Conservation (phyloP, 1,139 yeast genomes). For the Torulaspora pretoriensis region DNA sequence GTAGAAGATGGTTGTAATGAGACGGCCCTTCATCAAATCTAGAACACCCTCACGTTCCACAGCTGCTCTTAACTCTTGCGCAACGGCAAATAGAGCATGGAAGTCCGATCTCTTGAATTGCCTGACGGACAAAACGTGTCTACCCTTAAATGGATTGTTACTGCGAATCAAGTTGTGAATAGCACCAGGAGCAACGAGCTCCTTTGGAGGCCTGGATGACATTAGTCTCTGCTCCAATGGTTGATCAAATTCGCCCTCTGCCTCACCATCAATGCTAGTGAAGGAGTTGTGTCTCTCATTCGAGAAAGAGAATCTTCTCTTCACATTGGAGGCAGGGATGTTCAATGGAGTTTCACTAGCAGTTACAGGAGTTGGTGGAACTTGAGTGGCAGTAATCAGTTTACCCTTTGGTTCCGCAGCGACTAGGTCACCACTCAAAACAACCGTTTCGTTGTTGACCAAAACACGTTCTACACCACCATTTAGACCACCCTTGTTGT, state of each 20-base stretch:
- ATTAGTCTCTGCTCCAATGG: slow-evolving; percentile 47
- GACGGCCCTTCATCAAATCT: slow-evolving; percentile 84
- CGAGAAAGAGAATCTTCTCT: slow-evolving; percentile 42
- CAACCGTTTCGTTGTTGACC: slow-evolving; percentile 71
- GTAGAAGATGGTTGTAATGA: slow-evolving; percentile 91
- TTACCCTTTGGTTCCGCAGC: slow-evolving; percentile 55
- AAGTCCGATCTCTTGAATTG: slow-evolving; percentile 83
- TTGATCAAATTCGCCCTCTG: slow-evolving; percentile 56
- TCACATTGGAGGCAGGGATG: slow-evolving; percentile 30
- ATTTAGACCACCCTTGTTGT: slow-evolving; percentile 47
- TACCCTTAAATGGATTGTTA: slow-evolving; percentile 84
- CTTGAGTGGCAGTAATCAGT: slow-evolving; percentile 42
- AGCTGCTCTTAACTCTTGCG: slow-evolving; percentile 95
- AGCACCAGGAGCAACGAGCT: slow-evolving; percentile 74
- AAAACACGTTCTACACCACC: slow-evolving; percentile 90
- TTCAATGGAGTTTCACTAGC: slow-evolving; percentile 24
- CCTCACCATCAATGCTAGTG: slow-evolving; percentile 40
- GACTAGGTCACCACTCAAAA: slow-evolving; percentile 74
- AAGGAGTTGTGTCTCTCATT: slow-evolving; percentile 48
- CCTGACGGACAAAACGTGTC: slow-evolving; percentile 81
- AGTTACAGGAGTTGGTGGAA: slow-evolving; percentile 27
- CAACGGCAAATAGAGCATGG: slow-evolving; percentile 90
- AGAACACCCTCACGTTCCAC: slow-evolving; percentile 96
- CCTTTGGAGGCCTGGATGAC: slow-evolving; percentile 64
- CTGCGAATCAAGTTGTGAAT: slow-evolving; percentile 69